phyloP scores from a whole-genome alignment of 2,329 filamentous ascomycete genomes.

The Aspergillus oerlinghausenensis region DNA sequence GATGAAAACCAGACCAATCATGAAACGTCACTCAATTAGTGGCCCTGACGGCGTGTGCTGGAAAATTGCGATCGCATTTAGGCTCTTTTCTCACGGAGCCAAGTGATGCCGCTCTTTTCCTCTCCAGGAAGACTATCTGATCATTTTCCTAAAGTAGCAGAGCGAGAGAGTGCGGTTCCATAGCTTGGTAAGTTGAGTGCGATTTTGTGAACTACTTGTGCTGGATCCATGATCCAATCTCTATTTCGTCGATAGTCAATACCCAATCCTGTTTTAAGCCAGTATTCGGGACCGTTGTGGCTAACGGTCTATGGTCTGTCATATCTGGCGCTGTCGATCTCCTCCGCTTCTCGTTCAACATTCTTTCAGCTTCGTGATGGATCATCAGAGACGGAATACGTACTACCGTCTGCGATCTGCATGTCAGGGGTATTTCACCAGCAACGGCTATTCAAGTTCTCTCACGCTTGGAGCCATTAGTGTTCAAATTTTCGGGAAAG shows the following conservation, averaged over 20 bases:
- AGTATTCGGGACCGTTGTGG: conserved; percentile 7
- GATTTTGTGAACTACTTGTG: background rate
- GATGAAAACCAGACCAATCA: conserved; percentile 1
- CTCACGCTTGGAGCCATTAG: background rate
- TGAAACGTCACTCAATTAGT: conserved; percentile 1
- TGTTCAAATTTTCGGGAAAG: background rate
- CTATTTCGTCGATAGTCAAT: background rate
- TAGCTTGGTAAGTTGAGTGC: background rate
- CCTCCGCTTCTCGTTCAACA: conserved; percentile 7
- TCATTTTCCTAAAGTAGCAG: conserved; percentile 19
- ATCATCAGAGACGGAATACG: conserved; percentile 1
- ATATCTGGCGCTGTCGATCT: conserved; percentile 15
- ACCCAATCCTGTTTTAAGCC: conserved; percentile 1
- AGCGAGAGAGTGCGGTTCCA: conserved; percentile 18
- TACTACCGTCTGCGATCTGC: conserved; percentile 3
- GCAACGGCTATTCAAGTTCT: background rate
- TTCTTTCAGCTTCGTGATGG: conserved; percentile 6
- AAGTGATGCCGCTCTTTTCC: conserved; percentile 21
- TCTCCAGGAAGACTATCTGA: conserved; percentile 21
- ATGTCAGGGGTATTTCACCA: background rate
- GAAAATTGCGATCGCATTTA: conserved; percentile 27
- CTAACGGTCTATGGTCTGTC: conserved; percentile 13
- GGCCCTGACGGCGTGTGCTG: background rate
- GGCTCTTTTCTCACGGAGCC: conserved; percentile 24
- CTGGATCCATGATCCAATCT: background rate